A percentile compares a stretch with the other conserved stretches of the same genome.
These are phyloP conservation scores for Collybia sordida DNA, from an alignment of 768 basidiomycete species.

Conservation along the genomic window DNA sequence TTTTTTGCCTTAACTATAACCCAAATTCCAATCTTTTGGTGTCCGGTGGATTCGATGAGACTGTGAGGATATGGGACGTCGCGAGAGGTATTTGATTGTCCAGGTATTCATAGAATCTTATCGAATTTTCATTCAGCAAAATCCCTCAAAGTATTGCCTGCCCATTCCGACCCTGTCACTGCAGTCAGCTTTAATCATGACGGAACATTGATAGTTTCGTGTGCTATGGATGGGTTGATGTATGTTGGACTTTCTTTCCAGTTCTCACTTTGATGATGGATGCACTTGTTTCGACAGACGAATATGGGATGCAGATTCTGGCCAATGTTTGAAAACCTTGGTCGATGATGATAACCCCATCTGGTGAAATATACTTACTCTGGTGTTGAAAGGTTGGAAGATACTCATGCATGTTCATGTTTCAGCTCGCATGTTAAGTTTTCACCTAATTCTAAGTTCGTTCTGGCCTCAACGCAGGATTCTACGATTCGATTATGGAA, in stretches of 20 bases:
- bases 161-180: constrained; percentile 97
- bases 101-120: not conserved
- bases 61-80: constrained; percentile 96
- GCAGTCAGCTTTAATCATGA: constrained; percentile 93
- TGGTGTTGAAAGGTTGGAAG: not conserved
- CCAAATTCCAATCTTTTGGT: constrained; percentile 88
- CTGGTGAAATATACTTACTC: constrained; percentile 47
- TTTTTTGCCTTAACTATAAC: constrained; percentile 92
- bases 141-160: constrained; percentile 85
- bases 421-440: constrained; percentile 84
- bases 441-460: constrained; percentile 88
- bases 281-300: constrained; percentile 71
- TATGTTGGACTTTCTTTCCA: constrained; percentile 35
- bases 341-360: constrained; percentile 97
- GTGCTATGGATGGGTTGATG: constrained; percentile 98
- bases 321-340: constrained; percentile 95
- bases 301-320: constrained; percentile 96
- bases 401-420: constrained; percentile 7
- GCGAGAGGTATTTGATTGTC: constrained; percentile 60
- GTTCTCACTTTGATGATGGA: constrained; percentile 1
- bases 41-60: constrained; percentile 95
- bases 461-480: constrained; percentile 91
- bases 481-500: constrained; percentile 95
- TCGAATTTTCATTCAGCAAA: constrained; percentile 49
- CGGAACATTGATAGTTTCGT: constrained; percentile 91